Percentiles rank a stretch among this genome's conserved stretches.
Conservation (phyloP, 176 grass and related monocot genomes). For the Carex littledalei region DNA sequence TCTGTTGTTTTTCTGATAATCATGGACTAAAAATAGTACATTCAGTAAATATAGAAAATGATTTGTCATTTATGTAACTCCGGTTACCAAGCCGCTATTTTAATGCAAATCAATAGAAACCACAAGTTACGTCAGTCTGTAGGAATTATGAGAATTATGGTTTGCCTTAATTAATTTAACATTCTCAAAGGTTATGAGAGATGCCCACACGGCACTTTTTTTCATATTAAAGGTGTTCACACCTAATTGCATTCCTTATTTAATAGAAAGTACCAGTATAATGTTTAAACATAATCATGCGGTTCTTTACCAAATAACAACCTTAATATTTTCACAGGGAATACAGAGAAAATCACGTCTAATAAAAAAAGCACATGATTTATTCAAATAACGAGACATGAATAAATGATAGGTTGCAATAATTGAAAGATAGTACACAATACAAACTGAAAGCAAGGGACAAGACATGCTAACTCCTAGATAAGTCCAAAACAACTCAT, state of each 20-base stretch:
- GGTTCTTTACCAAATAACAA: not conserved
- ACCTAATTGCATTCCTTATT: not conserved
- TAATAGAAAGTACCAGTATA: not conserved
- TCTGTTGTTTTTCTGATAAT: not conserved
- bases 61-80: not conserved
- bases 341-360: not conserved
- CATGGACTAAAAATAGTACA: not conserved
- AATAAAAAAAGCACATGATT: not conserved
- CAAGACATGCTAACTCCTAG: not conserved
- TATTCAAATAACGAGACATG: not conserved
- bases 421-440: not conserved
- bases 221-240: not conserved
- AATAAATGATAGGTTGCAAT: constrained; percentile 3
- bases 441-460: constrained; percentile 10
- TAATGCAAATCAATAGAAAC: not conserved
- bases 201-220: not conserved
- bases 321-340: not conserved
- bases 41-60: not conserved
- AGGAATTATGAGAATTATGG: not conserved
- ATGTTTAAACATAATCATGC: not conserved
- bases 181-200: not conserved
- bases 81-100: not conserved
- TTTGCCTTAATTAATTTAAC: not conserved
- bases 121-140: not conserved
- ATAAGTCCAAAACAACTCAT: not conserved